Conservation (phyloP, 1,284 basidiomycete species). For the Ustanciosporium gigantosporum region DNA sequence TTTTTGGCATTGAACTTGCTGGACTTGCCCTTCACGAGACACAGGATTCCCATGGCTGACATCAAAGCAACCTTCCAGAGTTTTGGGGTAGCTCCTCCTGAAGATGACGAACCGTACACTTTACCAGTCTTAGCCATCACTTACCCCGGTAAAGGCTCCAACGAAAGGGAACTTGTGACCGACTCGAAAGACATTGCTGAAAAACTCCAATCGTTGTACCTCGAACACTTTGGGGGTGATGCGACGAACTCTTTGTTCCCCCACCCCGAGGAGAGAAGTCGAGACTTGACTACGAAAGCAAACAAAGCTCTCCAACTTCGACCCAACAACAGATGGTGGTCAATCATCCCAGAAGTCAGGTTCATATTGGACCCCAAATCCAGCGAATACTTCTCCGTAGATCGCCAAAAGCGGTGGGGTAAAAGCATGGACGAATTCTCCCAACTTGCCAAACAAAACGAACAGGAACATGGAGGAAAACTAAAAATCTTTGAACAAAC, state of each 20-base stretch:
- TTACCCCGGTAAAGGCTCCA: neutral
- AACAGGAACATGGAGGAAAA: slow-evolving; percentile 4
- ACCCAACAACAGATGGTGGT: slow-evolving; percentile 8
- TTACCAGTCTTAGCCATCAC: slow-evolving; percentile 22
- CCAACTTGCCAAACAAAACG: slow-evolving; percentile 6
- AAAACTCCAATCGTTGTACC: slow-evolving; percentile 9
- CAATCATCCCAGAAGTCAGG: slow-evolving; percentile 5
- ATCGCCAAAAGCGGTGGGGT: slow-evolving; percentile 7
- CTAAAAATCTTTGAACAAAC: slow-evolving; percentile 5
- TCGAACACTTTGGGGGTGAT: slow-evolving; percentile 6
- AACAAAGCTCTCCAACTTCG: neutral
- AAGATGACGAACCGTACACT: neutral
- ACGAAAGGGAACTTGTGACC: slow-evolving; percentile 7
- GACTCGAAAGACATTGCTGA: slow-evolving; percentile 16
- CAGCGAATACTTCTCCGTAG: slow-evolving; percentile 8
- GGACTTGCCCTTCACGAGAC: slow-evolving; percentile 11
- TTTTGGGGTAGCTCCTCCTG: neutral
- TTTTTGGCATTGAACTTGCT: slow-evolving; percentile 19
- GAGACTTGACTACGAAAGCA: neutral
- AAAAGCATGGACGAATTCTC: slow-evolving; percentile 10
- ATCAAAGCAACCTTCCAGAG: slow-evolving; percentile 3
- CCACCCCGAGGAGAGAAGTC: neutral
- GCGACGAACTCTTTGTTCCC: slow-evolving; percentile 13
- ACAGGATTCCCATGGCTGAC: slow-evolving; percentile 6
- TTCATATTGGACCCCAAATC: slow-evolving; percentile 19